Evolutionary conservation across 768 basidiomycete genomes (phyloP), one percentile per base, ranked within the genome.

Genomic region (Suillus bovinus): DNA sequence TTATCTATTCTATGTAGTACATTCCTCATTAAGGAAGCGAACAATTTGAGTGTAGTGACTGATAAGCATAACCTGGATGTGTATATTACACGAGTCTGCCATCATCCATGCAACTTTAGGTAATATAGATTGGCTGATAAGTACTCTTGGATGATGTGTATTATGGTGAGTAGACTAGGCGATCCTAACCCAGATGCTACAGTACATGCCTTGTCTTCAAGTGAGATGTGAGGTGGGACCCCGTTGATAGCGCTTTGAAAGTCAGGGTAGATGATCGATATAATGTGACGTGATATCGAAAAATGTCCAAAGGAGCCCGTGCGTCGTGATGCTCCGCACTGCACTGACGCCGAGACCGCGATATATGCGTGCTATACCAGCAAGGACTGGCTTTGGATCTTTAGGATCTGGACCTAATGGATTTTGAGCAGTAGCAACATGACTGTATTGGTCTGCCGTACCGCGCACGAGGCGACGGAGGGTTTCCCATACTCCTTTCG

Each of bases 301-400:
- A 64, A 97, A 81, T 9, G 95, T 96, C 95, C 95, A 97, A 57
- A 96, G 80, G 42, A 96, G 80, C 24, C 96, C 96, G 67, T 97
- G 96, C 8, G 94, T 96, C 36, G 94, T 92, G 69, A 96, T 89
- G 68, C 91, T 95, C 58, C 97, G 86, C 58, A 93, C 74, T 44
- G 96, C 96, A 64, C 94, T 96, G 66, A 99, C 92, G 60, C 96
- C 94, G 57, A 98, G 85, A 59, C 96, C 97, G 63, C 91, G 89
- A 74, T 99, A 99, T 66, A 99, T 86, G 41, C 94, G 82, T 38
- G 87, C 81, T 52, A 97, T 77, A 29, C 97, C 97, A 49, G 81
- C 82, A 7, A 91, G 73, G 11, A 95, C 77, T 7, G 90, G 84
- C 74, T 89, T 90, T 24, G 94, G 94, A 62, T 86, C 80, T 61